These are phyloP conservation scores for Alternaria arborescens DNA, from an alignment of 2,329 filamentous ascomycete species.

Conservation along the genomic window DNA sequence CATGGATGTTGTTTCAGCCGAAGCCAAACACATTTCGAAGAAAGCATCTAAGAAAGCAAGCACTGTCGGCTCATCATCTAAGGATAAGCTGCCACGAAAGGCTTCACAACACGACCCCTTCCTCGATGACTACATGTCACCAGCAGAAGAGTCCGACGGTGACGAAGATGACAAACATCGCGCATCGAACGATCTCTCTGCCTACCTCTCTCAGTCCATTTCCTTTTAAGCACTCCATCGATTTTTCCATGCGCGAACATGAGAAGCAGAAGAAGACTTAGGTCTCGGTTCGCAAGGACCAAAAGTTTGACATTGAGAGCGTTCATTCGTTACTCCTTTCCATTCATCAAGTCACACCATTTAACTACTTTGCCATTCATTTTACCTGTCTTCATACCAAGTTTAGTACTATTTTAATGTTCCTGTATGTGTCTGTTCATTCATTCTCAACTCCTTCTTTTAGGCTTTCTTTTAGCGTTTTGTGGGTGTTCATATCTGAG, in stretches of 20 bases:
- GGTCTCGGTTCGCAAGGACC: conserved; percentile 17
- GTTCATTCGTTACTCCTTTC: neutral
- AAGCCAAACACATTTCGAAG: neutral
- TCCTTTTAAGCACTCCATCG: conserved; percentile 18
- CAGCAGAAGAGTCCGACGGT: conserved; percentile 11
- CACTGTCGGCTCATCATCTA: neutral
- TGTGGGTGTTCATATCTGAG: neutral
- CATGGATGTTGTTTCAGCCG: conserved; percentile 7
- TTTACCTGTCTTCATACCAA: conserved; percentile 1
- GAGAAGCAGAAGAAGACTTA: conserved; percentile 8
- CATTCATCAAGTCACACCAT: neutral
- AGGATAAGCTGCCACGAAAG: neutral
- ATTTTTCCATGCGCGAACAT: conserved; percentile 13
- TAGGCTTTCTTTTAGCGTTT: neutral
- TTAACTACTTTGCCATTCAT: neutral
- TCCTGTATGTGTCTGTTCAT: neutral
- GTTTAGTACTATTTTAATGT: conserved; percentile 5
- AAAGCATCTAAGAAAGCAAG: neutral
- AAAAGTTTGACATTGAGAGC: conserved; percentile 16
- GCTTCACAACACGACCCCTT: conserved; percentile 4
- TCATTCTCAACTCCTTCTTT: conserved; percentile 6
- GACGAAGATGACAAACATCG: conserved; percentile 9
- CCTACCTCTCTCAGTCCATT: conserved; percentile 26
- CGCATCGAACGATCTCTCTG: conserved; percentile 17
- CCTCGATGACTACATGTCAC: conserved; percentile 13